Conservation (phyloP, 2,329 filamentous ascomycete species). For the Clarireedia monteithiana region DNA sequence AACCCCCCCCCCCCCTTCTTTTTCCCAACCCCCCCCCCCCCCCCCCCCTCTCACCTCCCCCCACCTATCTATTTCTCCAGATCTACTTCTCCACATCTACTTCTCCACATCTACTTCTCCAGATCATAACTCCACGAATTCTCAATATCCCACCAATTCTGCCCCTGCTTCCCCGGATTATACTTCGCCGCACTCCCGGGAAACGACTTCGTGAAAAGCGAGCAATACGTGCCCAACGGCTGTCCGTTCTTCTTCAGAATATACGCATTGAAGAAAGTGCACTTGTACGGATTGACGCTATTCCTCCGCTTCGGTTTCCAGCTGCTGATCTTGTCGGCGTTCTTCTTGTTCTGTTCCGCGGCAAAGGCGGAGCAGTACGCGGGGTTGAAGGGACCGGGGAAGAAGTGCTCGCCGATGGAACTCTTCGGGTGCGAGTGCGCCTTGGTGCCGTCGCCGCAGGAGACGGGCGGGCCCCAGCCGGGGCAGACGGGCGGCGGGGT, state of each 20-base stretch:
- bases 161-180: background rate
- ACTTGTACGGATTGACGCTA: conserved; percentile 9
- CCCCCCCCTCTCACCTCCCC: no score
- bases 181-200: background rate
- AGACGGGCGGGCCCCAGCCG: conserved; percentile 13
- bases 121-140: background rate
- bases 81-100: background rate
- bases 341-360: conserved; percentile 13
- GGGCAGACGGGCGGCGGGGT: conserved; percentile 6
- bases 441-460: conserved; percentile 10
- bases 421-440: conserved; percentile 16
- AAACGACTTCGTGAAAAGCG: conserved; percentile 27
- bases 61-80: background rate
- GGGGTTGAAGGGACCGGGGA: conserved; percentile 18
- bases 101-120: no score
- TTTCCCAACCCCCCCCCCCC: no score
- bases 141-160: background rate
- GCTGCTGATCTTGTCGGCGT: background rate
- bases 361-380: conserved; percentile 14
- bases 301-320: background rate
- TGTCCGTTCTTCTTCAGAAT: conserved; percentile 32
- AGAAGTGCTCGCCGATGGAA: conserved; percentile 16
- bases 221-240: conserved; percentile 32
- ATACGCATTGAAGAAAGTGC: conserved; percentile 33
- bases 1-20: no score